A percentile compares a stretch with the other conserved stretches of the same genome.
Conservation (phyloP, 148 eudicot species). For the Cornus controversa region DNA sequence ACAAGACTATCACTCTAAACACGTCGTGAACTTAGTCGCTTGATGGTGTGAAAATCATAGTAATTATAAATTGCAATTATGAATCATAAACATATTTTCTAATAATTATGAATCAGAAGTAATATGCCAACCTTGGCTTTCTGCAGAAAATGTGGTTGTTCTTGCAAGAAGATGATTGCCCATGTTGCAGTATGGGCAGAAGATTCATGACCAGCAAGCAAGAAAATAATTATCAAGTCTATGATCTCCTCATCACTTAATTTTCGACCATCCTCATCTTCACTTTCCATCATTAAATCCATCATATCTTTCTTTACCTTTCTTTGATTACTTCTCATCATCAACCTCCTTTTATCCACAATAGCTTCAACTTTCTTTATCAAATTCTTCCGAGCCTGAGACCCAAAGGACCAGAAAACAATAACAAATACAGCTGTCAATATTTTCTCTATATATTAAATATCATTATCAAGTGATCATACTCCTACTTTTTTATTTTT, state of each 20-base stretch:
- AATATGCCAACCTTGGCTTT: constrained; percentile 39
- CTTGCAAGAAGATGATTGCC: constrained; percentile 43
- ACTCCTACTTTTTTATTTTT: no score
- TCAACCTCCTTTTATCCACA: constrained; percentile 32
- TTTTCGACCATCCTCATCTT: constrained; percentile 43
- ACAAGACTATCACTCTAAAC: no score
- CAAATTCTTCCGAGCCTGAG: constrained; percentile 50
- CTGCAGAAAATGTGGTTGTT: constrained; percentile 40
- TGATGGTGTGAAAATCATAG: no score
- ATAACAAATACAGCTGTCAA: no score
- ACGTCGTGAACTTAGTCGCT: no score
- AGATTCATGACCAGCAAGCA: constrained; percentile 60
- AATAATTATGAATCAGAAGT: no score
- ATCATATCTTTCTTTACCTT: constrained; percentile 42
- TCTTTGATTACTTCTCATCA: constrained; percentile 4
- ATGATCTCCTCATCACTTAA: constrained; percentile 54
- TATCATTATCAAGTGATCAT: no score
- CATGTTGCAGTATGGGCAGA: constrained; percentile 55
- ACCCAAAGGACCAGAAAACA: no score
- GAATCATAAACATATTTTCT: no score
- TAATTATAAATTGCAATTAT: no score
- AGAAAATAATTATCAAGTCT: constrained; percentile 37
- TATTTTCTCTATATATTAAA: no score
- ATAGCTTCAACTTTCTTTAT: constrained; percentile 36
- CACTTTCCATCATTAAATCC: constrained; percentile 36